Evolutionary conservation across 2,329 filamentous ascomycete genomes (phyloP).

Genomic region (Fusarium secorum): DNA sequence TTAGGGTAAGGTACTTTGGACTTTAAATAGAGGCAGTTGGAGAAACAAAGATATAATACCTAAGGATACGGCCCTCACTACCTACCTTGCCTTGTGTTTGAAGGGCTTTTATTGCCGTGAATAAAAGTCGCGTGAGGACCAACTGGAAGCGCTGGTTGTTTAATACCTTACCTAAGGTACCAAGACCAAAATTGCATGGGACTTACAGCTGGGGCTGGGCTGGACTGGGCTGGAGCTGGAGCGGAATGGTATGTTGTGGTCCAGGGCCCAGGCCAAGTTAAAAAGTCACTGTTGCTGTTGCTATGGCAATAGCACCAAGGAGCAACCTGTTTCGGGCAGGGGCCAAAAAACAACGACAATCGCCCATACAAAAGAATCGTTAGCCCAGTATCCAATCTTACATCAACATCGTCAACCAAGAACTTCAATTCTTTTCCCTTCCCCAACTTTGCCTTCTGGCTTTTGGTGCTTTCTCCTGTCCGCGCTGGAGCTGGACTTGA

Average conservation of each 20-base stretch:
- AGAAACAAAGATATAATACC: not conserved
- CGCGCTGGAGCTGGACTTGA: constrained; percentile 25
- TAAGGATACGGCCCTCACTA: not conserved
- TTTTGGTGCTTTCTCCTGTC: constrained; percentile 33
- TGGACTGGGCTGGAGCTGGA: not conserved
- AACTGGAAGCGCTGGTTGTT: not conserved
- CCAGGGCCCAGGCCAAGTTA: not conserved
- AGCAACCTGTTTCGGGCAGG: constrained; percentile 40
- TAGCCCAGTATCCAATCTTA: constrained; percentile 23
- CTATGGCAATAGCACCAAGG: constrained; percentile 28
- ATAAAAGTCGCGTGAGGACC: not conserved
- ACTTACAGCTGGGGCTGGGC: not conserved
- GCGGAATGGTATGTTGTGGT: constrained; percentile 21
- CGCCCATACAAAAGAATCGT: constrained; percentile 27
- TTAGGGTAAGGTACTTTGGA: not conserved
- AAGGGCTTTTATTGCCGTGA: not conserved
- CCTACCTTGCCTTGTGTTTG: not conserved
- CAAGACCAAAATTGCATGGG: not conserved
- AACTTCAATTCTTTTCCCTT: constrained; percentile 32
- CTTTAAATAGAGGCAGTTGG: not conserved
- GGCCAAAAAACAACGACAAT: constrained; percentile 25
- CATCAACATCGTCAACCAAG: constrained; percentile 33
- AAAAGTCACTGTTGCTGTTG: constrained; percentile 29
- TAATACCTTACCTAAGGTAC: not conserved
- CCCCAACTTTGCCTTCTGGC: constrained; percentile 20